phyloP scores from a whole-genome alignment of 2,329 filamentous ascomycete species.

The Apiospora phragmitis region DNA sequence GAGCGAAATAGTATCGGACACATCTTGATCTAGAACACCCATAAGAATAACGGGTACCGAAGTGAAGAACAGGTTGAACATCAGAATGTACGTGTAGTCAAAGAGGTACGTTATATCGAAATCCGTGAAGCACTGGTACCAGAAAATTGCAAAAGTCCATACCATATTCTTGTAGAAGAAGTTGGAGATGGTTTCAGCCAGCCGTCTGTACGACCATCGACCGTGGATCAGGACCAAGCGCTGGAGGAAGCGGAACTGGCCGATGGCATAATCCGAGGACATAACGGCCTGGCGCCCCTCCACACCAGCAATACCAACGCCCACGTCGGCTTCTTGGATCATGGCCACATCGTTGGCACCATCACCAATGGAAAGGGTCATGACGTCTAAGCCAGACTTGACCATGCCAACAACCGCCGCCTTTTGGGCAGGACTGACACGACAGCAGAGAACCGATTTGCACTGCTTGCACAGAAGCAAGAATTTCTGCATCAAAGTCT shows the following conservation, averaged over 20 bases:
- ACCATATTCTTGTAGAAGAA: conserved; percentile 99
- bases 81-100: conserved; percentile 95
- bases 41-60: conserved; percentile 93
- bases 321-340: conserved; percentile 97
- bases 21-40: conserved; percentile 96
- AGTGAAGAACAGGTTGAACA: conserved; percentile 97
- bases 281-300: conserved; percentile 92
- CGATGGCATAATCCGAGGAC: conserved; percentile 95
- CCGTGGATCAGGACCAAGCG: conserved; percentile 87
- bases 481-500: conserved; percentile 86
- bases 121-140: conserved; percentile 94
- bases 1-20: conserved; percentile 89
- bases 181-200: conserved; percentile 93
- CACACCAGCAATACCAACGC: conserved; percentile 90
- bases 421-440: conserved; percentile 95
- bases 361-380: conserved; percentile 91
- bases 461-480: conserved; percentile 95
- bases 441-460: conserved; percentile 93
- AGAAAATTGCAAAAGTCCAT: conserved; percentile 95
- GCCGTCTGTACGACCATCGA: conserved; percentile 91
- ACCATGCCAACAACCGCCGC: conserved; percentile 96
- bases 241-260: conserved; percentile 87
- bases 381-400: conserved; percentile 90
- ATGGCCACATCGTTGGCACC: conserved; percentile 96
- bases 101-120: conserved; percentile 97